Evolutionary conservation across 140 eudicot genomes (phyloP), one percentile per base, ranked within the genome.

Genomic region (Stevia rebaudiana): DNA sequence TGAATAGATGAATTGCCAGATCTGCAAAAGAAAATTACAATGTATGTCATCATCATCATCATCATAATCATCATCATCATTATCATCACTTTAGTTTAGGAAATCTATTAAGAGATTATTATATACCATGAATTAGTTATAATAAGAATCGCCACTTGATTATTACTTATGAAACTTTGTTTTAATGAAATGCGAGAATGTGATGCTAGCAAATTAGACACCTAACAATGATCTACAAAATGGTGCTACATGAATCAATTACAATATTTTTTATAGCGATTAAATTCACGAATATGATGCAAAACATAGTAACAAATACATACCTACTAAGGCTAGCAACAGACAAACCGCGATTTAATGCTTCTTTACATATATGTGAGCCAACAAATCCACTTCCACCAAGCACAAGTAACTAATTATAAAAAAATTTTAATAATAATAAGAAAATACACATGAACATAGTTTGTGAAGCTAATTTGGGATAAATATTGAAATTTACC

Each of bases 371-470:
- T 42, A 89, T 40, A 66, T 89, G 89, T 54, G 97, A 89, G 31
- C 97, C 94, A 64, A 86, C 94, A 80, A 83, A 89, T 8, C 97
- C 97, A 79, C 75, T 89, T 61, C 97, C 97, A 44, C 97, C 95
- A 19, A 89, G 76, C 66, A 89, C 94, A 63, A 86, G 97, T 53
- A 89, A 71, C 97, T 89, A 63, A 65, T 77, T 43, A 57, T 25
- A 23, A 25, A 56, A 35, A 6, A 0, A 17, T 4, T n/a, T n/a
- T n/a, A 47, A 11, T 31, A 22, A 35, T 43, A 18, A 30, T 15
- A 44, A 18, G 23, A 25, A 54, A 1, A 15, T 61, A 35, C 41
- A 57, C 33, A 40, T 1, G 43, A 19, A 31, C 18, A 51, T 19
- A 47, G 51, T 22, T 66, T 21, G 36, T 11, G 37, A 50, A 66